Base-by-base conservation (phyloP, 129 eudicot genomes). In the Pittosporum tobira region DNA sequence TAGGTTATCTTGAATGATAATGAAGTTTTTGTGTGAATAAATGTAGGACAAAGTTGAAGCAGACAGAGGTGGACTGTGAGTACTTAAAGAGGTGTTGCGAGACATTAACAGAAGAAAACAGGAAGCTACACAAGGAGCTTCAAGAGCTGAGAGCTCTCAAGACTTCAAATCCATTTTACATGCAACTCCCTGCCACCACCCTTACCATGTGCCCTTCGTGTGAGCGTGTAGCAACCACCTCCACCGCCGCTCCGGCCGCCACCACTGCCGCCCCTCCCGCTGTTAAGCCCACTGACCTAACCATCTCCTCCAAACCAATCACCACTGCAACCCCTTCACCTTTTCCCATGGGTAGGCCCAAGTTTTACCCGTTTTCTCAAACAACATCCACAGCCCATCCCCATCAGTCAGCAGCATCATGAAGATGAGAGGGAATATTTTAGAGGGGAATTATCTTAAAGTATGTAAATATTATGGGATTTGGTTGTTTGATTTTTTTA, bases 201-300 rank as follows among this genome's bases (percentile, higher is more conserved):
- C 90, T 86, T 49, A 82, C 95, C 25, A 82, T 86, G 90, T 86
- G 95, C 36, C 87, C 87, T 2, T 82, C 95, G n/a, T 86, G 95
- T 48, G 87, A 86, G 64, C 84, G 87, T 15, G 90, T 85, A 0
- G 94, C 94, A 70, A 73, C 88, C 48, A 61, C 89, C 25, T 12
- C 74, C 22, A 18, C 71, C 21, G 5, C 68, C 25, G 15, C 64
- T 45, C 0, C 69, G 1, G 6, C 54, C 9, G 16, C 73, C 10
- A 16, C 54, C 27, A 13, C 48, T 52, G n/a, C 75, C 43, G 10
- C 65, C 46, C 1, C 68, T 68, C 15, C 64, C 45, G 7, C 19
- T 2, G 26, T 22, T 16, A 18, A 54, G n/a, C 0, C 62, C 27
- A 23, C 48, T 14, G 49, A 59, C 51, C 42, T 2, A n/a, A 3